phyloP scores from a whole-genome alignment of 2,329 filamentous ascomycete species.

The Cladosporium sp. region DNA sequence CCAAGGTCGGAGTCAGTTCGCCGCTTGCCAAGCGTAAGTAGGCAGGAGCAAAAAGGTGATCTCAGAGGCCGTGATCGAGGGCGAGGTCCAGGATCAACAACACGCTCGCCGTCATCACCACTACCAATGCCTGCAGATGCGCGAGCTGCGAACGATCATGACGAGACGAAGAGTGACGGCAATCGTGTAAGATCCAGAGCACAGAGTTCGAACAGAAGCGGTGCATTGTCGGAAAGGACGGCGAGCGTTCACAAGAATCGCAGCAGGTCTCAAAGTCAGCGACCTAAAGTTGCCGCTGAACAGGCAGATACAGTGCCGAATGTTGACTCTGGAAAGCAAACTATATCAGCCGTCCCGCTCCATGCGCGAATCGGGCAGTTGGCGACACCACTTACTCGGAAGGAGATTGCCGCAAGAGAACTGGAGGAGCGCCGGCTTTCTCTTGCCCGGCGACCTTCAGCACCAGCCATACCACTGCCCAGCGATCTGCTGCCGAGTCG shows the following conservation, averaged over 20 bases:
- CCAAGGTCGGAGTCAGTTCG: no score
- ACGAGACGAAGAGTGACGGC: slow-evolving; percentile 17
- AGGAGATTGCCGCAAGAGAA: slow-evolving; percentile 65
- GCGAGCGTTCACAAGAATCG: no score
- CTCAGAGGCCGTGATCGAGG: slow-evolving; percentile 59
- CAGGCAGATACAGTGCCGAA: no score
- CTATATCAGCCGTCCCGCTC: no score
- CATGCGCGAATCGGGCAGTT: no score
- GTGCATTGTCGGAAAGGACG: no score
- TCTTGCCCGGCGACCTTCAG: slow-evolving; percentile 76
- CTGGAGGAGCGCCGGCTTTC: slow-evolving; percentile 86
- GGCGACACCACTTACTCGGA: slow-evolving; percentile 36
- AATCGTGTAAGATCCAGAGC: not conserved
- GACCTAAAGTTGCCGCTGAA: not conserved
- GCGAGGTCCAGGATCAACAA: slow-evolving; percentile 58
- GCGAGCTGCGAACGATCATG: not conserved
- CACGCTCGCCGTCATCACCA: slow-evolving; percentile 77
- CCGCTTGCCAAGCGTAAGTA: no score
- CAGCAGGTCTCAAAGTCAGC: slow-evolving; percentile 1
- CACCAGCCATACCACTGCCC: slow-evolving; percentile 77
- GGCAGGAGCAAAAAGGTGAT: no score
- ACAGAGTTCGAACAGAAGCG: no score
- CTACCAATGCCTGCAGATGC: slow-evolving; percentile 50
- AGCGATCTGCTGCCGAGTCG: slow-evolving; percentile 48
- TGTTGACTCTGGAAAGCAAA: no score